Evolutionary conservation across 768 basidiomycete genomes (phyloP).

Genomic region (Mycena floridula): DNA sequence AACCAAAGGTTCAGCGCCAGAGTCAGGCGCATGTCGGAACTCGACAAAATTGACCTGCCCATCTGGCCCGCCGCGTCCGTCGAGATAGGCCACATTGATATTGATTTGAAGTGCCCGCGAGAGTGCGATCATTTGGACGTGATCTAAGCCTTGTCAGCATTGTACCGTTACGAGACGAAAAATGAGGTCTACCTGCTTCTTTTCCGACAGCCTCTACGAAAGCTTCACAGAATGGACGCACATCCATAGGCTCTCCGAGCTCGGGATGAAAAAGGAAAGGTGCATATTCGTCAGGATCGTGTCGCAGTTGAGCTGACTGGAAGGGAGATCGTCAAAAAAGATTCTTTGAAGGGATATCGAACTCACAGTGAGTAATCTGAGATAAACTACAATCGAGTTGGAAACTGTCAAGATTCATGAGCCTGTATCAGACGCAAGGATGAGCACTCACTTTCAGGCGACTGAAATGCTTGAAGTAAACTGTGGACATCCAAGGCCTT

Average conservation of each 20-base stretch:
- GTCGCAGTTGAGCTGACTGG: conserved; percentile 69
- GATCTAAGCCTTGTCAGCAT: conserved; percentile 46
- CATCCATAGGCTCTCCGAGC: conserved; percentile 46
- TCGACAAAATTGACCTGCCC: conserved; percentile 62
- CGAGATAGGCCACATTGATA: conserved; percentile 75
- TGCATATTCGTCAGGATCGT: conserved; percentile 51
- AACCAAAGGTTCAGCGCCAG: conserved; percentile 45
- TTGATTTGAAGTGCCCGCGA: conserved; percentile 60
- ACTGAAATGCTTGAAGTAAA: conserved; percentile 49
- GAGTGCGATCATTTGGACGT: conserved; percentile 78
- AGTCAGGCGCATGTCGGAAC: conserved; percentile 45
- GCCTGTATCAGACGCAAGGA: neutral
- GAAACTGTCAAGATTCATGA: conserved; percentile 36
- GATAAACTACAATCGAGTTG: conserved; percentile 71
- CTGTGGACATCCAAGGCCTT: conserved; percentile 24
- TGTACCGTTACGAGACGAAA: conserved; percentile 13
- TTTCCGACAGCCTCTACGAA: conserved; percentile 75
- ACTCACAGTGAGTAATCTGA: conserved; percentile 68
- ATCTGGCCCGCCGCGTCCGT: conserved; percentile 42
- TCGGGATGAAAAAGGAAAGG: conserved; percentile 79
- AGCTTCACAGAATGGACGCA: conserved; percentile 65
- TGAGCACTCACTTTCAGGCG: conserved; percentile 38
- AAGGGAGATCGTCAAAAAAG: neutral
- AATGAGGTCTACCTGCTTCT: conserved; percentile 55
- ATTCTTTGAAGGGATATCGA: neutral